Evolutionary conservation across 495 filamentous ascomycete genomes (phyloP).

Genomic region (Cudoniella acicularis): DNA sequence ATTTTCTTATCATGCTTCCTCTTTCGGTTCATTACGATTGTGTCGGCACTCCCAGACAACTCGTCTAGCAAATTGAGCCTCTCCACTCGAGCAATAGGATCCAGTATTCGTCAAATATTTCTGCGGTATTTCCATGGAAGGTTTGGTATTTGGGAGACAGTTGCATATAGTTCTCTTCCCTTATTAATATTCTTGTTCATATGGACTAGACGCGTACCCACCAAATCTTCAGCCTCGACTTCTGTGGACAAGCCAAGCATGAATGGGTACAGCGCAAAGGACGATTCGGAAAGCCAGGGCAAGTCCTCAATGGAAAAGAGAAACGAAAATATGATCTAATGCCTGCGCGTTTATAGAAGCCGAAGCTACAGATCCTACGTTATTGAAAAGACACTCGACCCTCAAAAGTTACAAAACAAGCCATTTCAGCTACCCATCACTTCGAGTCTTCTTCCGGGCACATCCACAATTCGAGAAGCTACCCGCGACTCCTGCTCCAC

Average conservation of each 20-base stretch:
- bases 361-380: constrained; percentile 61
- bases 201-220: too few relatives aligned
- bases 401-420: constrained; percentile 68
- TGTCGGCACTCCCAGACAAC: background rate
- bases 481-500: constrained; percentile 61
- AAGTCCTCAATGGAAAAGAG: too few relatives aligned
- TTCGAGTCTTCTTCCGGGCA: constrained; percentile 78
- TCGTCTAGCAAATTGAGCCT: background rate
- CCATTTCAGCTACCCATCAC: constrained; percentile 64
- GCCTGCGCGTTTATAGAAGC: constrained; percentile 11
- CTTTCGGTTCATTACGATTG: background rate
- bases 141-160: too few relatives aligned
- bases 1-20: background rate
- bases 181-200: too few relatives aligned
- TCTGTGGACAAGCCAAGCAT: too few relatives aligned
- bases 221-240: too few relatives aligned
- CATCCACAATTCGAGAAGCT: constrained; percentile 79
- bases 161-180: too few relatives aligned
- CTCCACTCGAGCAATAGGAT: too few relatives aligned
- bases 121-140: too few relatives aligned
- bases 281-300: too few relatives aligned
- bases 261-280: too few relatives aligned
- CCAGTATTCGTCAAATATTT: background rate
- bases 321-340: background rate
- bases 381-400: constrained; percentile 73